Percentiles rank a stretch among this genome's conserved stretches.
phyloP scores from a whole-genome alignment of 495 filamentous ascomycete species.

The Neurospora tetrasperma region DNA sequence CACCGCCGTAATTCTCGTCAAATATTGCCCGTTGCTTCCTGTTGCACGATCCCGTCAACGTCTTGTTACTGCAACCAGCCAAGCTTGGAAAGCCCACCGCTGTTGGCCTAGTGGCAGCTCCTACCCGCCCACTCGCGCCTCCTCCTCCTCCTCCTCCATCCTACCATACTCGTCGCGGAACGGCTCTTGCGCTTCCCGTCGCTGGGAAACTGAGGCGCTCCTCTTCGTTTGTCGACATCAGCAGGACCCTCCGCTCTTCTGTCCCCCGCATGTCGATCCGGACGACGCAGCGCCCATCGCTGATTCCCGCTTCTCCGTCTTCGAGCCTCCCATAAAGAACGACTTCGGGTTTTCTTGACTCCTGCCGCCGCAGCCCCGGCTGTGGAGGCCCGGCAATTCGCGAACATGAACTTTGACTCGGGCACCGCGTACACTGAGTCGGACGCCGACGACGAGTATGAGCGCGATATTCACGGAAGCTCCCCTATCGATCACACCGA shows the following conservation, averaged over 20 bases:
- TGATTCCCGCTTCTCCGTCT: background rate
- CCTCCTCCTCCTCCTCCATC: background rate
- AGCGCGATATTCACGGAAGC: slow-evolving; percentile 61
- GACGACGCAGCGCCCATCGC: slow-evolving; percentile 1
- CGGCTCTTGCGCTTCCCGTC: background rate
- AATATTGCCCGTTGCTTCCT: background rate
- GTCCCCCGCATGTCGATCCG: slow-evolving; percentile 6
- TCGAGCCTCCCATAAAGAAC: slow-evolving; percentile 1
- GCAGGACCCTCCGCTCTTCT: slow-evolving; percentile 1
- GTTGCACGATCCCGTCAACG: background rate
- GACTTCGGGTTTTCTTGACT: background rate
- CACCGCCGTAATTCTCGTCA: background rate
- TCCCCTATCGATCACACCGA: slow-evolving; percentile 67
- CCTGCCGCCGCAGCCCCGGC: slow-evolving; percentile 14
- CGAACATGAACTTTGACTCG: slow-evolving; percentile 46
- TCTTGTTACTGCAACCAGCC: background rate
- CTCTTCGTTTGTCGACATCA: background rate
- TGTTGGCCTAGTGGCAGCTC: background rate
- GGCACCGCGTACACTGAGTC: slow-evolving; percentile 67
- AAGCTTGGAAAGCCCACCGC: slow-evolving; percentile 1
- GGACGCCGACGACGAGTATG: slow-evolving; percentile 92
- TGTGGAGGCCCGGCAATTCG: slow-evolving; percentile 18
- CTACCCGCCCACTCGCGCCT: background rate
- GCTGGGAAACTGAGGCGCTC: background rate
- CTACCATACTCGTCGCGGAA: background rate